Evolutionary conservation across 805 yeast species (phyloP), one percentile per base, ranked within the genome.

Genomic region (Teunomyces tritomae): DNA sequence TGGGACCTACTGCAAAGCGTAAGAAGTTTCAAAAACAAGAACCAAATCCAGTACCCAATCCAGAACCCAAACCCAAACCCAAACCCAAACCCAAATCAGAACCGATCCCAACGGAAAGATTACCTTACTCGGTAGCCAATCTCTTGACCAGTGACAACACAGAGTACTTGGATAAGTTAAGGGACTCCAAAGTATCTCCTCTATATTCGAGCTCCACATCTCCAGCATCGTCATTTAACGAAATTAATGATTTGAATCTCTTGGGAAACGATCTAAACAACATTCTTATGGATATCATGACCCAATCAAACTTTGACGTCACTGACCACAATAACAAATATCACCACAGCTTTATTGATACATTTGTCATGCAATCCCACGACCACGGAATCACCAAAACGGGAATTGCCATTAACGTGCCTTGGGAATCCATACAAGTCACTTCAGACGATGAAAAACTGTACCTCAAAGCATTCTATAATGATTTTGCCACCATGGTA

Each of bases 191-290:
- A 24, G 40, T 13, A 7, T 26, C 14, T 4, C 27, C 46, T 26
- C 17, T 20, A n/a, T 9, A 20, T 4, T 39, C 42, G 28, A 20
- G 5, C 34, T 28, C 44, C 20, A 28, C 27, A 6, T 42, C 33
- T 11, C 36, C 24, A 16, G 28, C 45, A 28, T 17, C 37, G 16
- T 32, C 28, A 26, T 30, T 34, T 35, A 27, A 52, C 44, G 57
- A 61, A 40, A 56, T 54, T 10, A 57, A 60, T 10, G 76, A 70
- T 48, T 59, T 71, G 45, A 56, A 67, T 34, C 41, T 66, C 10
- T 52, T 71, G n/a, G 75, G 74, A 1, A 47, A 56, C 8, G 75
- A 71, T 44, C 52, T 71, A 39, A 71, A 69, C 52, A 69, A 70
- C 50, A 56, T 71, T 44, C 75, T 71, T 17, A 61, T 57, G 29